These are phyloP conservation scores for Debaryomyces udenii DNA, from an alignment of 1,139 yeast species.

Conservation along the genomic window DNA sequence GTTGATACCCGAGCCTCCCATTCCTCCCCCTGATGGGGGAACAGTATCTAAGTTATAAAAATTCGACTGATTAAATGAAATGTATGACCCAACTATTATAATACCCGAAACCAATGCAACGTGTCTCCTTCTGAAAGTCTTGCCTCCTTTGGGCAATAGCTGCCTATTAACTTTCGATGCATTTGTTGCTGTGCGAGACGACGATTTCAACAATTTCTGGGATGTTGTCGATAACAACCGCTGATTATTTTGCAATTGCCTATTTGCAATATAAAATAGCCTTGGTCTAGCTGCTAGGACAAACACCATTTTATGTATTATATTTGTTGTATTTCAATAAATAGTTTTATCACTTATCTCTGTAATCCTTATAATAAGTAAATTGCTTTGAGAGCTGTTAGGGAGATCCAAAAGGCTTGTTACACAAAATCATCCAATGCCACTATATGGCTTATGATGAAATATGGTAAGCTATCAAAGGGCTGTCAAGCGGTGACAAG, in stretches of 20 bases:
- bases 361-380: constrained; percentile 7
- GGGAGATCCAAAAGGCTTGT: neutral
- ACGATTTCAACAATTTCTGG: constrained; percentile 16
- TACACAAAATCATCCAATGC: constrained; percentile 5
- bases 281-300: constrained; percentile 37
- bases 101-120: constrained; percentile 50
- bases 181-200: constrained; percentile 13
- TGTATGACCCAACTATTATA: constrained; percentile 49
- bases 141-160: constrained; percentile 14
- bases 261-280: constrained; percentile 31
- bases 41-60: constrained; percentile 48
- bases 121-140: constrained; percentile 30
- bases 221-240: constrained; percentile 19
- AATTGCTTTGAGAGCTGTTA: constrained; percentile 7
- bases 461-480: too few species aligned
- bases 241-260: constrained; percentile 23
- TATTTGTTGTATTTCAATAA: neutral
- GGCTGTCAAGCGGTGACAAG: too few species aligned
- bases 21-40: constrained; percentile 29
- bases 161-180: constrained; percentile 15
- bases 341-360: constrained; percentile 6
- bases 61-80: constrained; percentile 44
- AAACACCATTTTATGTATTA: constrained; percentile 25
- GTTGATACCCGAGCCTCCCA: constrained; percentile 11
- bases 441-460: too few species aligned